Evolutionary conservation across 257 asterid genomes (phyloP).

Genomic region (Anisodus acutangulus): DNA sequence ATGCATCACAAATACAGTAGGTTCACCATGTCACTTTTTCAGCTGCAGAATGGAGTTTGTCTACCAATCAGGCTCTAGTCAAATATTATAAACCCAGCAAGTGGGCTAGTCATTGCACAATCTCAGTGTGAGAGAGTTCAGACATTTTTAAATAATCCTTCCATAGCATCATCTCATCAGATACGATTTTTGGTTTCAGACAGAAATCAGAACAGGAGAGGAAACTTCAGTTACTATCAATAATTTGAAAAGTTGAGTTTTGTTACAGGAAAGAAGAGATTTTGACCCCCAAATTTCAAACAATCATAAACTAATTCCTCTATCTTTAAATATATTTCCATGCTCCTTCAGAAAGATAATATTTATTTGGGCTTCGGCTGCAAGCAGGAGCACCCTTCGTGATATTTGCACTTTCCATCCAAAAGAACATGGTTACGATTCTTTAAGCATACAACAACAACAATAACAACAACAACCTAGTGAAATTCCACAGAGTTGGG

Average conservation of each 20-base stretch:
- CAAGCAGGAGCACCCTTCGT: not conserved
- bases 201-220: not conserved
- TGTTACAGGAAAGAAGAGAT: not conserved
- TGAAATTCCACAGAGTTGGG: too few relatives aligned
- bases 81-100: constrained; percentile 13
- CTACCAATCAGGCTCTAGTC: not conserved
- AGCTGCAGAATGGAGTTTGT: not conserved
- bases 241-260: not conserved
- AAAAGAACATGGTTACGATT: not conserved
- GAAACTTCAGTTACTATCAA: not conserved
- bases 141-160: constrained; percentile 1
- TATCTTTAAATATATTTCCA: not conserved
- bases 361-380: not conserved
- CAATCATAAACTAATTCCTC: not conserved
- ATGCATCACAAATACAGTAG: not conserved
- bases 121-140: constrained; percentile 6
- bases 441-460: too few relatives aligned
- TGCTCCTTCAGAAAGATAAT: not conserved
- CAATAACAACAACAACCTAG: too few relatives aligned
- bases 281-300: not conserved
- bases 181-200: not conserved
- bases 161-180: constrained; percentile 2
- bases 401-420: not conserved
- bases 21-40: not conserved
- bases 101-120: not conserved